Percentiles rank a stretch among this genome's conserved stretches.
These are phyloP conservation scores for Ophiostoma populinum DNA, from an alignment of 2,329 filamentous ascomycete species.

Conservation along the genomic window DNA sequence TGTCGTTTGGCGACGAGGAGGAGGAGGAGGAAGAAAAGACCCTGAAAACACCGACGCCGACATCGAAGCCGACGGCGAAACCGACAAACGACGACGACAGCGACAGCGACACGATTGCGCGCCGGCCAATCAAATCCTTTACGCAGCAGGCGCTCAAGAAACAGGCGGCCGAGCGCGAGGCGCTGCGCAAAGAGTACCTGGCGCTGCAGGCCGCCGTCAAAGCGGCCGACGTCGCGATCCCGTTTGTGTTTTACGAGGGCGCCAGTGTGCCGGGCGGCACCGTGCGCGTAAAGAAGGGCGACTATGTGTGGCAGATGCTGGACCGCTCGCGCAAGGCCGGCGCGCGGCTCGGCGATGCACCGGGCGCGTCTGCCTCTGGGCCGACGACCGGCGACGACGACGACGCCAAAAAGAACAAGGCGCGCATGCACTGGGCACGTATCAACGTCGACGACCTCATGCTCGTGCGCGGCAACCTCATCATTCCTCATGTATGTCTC, in stretches of 20 bases:
- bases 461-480: constrained; percentile 76
- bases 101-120: not conserved
- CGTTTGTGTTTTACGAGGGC: constrained; percentile 95
- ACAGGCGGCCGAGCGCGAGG: constrained; percentile 58
- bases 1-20: constrained; percentile 42
- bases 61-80: constrained; percentile 13
- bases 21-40: constrained; percentile 4
- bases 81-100: constrained; percentile 12
- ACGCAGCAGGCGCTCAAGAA: constrained; percentile 48
- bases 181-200: constrained; percentile 64
- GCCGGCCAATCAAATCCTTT: constrained; percentile 45
- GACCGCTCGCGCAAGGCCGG: constrained; percentile 85
- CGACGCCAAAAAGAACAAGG: constrained; percentile 27
- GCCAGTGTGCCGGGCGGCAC: constrained; percentile 72
- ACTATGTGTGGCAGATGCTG: constrained; percentile 81
- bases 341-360: constrained; percentile 59
- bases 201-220: constrained; percentile 73
- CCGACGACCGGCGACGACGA: too few species aligned
- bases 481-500: constrained; percentile 81
- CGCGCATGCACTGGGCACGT: constrained; percentile 70
- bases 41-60: not conserved
- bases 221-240: constrained; percentile 73
- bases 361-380: too few species aligned
- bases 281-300: constrained; percentile 82
- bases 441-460: constrained; percentile 92